Evolutionary conservation across 1,284 basidiomycete species (phyloP).

Genomic region (Ustilago curta): DNA sequence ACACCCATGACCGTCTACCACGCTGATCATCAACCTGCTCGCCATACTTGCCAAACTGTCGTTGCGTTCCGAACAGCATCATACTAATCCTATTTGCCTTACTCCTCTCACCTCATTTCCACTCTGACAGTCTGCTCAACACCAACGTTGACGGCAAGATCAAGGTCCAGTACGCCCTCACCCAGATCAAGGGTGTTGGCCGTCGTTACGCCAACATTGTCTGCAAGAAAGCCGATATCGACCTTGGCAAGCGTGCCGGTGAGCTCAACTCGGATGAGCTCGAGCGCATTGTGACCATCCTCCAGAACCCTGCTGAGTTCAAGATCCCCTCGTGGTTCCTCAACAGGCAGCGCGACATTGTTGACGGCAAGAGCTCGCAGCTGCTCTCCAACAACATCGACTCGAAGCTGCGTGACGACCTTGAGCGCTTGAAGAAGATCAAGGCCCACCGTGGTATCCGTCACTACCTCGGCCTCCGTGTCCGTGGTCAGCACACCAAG

Average conservation of each 20-base stretch:
- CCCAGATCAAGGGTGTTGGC: conserved; percentile 98
- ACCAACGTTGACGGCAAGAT: conserved; percentile 99
- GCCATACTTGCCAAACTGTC: neutral
- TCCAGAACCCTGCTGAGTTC: conserved; percentile 99
- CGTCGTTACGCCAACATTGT: conserved; percentile 98
- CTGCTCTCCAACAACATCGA: conserved; percentile 97
- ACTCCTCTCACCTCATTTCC: neutral
- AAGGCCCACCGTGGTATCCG: conserved; percentile 97
- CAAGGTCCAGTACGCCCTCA: conserved; percentile 77
- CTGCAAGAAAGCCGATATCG: conserved; percentile 99
- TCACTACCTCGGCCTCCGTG: conserved; percentile 94
- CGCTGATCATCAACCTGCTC: conserved; percentile 27
- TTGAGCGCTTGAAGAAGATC: conserved; percentile 99
- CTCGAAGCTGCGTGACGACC: conserved; percentile 97
- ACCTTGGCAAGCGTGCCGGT: conserved; percentile 95
- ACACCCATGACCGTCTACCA: neutral
- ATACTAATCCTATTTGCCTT: conserved; percentile 4
- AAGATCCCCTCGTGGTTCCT: conserved; percentile 99
- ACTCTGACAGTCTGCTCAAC: conserved; percentile 83
- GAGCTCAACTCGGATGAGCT: conserved; percentile 97
- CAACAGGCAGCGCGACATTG: conserved; percentile 98
- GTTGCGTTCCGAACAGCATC: neutral
- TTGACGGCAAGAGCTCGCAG: conserved; percentile 96
- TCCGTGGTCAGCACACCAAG: conserved; percentile 97
- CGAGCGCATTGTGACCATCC: conserved; percentile 98